Conservation (phyloP, 441 rosid genomes). For the Biscutella laevigata region DNA sequence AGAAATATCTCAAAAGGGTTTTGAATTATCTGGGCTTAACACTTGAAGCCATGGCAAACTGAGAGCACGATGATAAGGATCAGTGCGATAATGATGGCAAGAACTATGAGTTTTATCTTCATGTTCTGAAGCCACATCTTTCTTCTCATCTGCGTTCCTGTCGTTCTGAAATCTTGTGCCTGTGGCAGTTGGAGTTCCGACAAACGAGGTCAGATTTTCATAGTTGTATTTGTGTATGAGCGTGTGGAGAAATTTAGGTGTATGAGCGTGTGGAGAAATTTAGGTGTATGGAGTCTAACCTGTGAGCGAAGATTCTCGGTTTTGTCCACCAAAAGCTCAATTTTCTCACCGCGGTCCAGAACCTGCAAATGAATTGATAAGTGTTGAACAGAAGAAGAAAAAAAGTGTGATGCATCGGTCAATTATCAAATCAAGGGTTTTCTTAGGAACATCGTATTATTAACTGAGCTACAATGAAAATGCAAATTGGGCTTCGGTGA, state of each 20-base stretch:
- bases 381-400: neutral
- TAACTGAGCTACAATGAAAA: neutral
- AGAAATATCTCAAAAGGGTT: constrained; percentile 21
- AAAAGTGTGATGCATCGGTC: neutral
- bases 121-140: constrained; percentile 98
- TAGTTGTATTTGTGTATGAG: neutral
- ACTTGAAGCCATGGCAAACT: constrained; percentile 80
- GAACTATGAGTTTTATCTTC: constrained; percentile 90
- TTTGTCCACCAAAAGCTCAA: constrained; percentile 91
- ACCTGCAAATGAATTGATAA: constrained; percentile 41
- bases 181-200: constrained; percentile 21
- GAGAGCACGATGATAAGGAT: constrained; percentile 74
- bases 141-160: constrained; percentile 85
- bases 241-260: neutral
- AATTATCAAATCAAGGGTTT: neutral
- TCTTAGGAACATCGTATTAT: neutral
- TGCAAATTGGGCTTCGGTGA: too few species aligned
- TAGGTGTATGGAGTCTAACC: constrained; percentile 32
- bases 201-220: neutral
- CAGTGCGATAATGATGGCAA: constrained; percentile 61
- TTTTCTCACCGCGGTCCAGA: constrained; percentile 95
- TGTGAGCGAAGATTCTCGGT: constrained; percentile 90
- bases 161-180: constrained; percentile 93
- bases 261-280: neutral
- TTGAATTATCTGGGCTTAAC: constrained; percentile 22